Evolutionary conservation across 768 basidiomycete genomes (phyloP).

Genomic region (Melanogaster broomeanus): DNA sequence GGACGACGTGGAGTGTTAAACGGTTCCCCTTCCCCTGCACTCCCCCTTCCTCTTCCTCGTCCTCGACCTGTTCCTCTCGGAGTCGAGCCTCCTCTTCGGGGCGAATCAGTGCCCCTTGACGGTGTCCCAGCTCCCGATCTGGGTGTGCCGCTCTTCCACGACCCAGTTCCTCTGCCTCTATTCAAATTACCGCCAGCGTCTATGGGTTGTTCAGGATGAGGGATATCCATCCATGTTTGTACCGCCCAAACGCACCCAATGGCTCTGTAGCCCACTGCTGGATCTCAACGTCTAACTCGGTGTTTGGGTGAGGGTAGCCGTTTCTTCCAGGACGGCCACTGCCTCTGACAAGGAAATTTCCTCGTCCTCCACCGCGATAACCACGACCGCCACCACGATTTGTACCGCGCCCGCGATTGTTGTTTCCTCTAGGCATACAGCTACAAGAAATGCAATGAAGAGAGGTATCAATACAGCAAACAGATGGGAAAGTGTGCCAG

Average conservation of each 20-base stretch:
- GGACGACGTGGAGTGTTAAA: conserved; percentile 1
- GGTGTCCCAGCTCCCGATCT: conserved; percentile 19
- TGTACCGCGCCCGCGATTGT: conserved; percentile 26
- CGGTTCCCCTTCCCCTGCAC: conserved; percentile 15
- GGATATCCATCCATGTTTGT: neutral
- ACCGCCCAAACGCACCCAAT: conserved; percentile 15
- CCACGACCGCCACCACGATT: conserved; percentile 21
- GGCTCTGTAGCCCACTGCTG: conserved; percentile 23
- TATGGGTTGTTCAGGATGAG: conserved; percentile 10
- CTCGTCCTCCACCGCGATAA: conserved; percentile 6
- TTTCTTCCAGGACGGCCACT: conserved; percentile 1
- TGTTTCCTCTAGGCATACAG: conserved; percentile 20
- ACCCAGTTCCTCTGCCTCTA: neutral
- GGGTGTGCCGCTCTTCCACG: conserved; percentile 7
- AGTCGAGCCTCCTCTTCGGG: conserved; percentile 7
- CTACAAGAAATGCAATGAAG: neutral
- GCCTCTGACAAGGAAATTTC: neutral
- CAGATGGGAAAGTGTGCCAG: conserved; percentile 1
- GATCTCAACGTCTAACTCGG: conserved; percentile 23
- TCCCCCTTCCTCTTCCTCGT: conserved; percentile 27
- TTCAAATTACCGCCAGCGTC: conserved; percentile 3
- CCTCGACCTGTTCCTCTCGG: conserved; percentile 20
- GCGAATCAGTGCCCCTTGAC: conserved; percentile 13
- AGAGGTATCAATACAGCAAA: conserved; percentile 2
- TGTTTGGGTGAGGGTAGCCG: conserved; percentile 18